Conservation (phyloP, 495 filamentous ascomycete species). For the Hypoxylon crocopeplum region DNA sequence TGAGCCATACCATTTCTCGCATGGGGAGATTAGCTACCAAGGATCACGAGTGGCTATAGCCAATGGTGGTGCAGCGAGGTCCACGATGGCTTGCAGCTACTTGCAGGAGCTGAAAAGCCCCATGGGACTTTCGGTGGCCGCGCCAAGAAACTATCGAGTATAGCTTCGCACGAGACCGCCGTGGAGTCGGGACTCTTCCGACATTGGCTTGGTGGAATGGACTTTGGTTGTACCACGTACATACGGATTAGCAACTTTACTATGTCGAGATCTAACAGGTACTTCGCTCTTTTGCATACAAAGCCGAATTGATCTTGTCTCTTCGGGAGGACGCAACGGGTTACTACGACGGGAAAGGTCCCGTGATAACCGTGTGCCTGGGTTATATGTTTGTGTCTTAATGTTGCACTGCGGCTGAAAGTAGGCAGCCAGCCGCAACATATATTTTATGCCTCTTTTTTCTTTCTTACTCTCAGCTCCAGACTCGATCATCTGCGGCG, state of each 20-base stretch:
- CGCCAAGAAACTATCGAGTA: conserved; percentile 35
- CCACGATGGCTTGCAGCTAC: conserved; percentile 34
- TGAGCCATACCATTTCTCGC: conserved; percentile 29
- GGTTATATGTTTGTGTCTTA: conserved; percentile 1
- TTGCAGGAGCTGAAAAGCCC: conserved; percentile 42
- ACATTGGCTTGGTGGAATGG: conserved; percentile 21
- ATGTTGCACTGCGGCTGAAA: conserved; percentile 32
- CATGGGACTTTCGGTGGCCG: conserved; percentile 22
- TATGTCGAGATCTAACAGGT: conserved; percentile 3
- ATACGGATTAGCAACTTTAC: conserved; percentile 14
- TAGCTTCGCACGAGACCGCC: conserved; percentile 32
- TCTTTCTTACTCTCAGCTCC: too few relatives aligned
- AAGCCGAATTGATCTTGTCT: conserved; percentile 13
- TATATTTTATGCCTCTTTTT: conserved; percentile 23
- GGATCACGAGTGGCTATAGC: conserved; percentile 17
- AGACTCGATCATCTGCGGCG: too few relatives aligned
- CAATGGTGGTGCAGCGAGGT: conserved; percentile 25
- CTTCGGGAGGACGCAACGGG: neutral
- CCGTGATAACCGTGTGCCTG: neutral
- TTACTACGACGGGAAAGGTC: conserved; percentile 2
- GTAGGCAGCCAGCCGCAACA: neutral
- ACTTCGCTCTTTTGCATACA: conserved; percentile 2
- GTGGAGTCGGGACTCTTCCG: conserved; percentile 1
- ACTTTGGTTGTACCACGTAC: conserved; percentile 1
- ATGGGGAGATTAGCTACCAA: conserved; percentile 39